phyloP scores from a whole-genome alignment of 2,329 filamentous ascomycete genomes.

The Sclerotinia minor region DNA sequence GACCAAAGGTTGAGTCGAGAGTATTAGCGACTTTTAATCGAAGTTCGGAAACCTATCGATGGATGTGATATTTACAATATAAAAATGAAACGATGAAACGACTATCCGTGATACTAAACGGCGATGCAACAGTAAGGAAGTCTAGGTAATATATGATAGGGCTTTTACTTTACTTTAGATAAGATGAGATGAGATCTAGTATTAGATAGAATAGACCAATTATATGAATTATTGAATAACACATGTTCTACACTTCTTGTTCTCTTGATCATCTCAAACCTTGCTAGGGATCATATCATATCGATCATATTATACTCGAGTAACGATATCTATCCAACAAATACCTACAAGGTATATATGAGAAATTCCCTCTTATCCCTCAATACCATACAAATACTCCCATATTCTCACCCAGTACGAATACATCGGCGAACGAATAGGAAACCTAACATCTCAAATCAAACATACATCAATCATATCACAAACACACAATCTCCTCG shows the following conservation, averaged over 20 bases:
- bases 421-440: constrained; percentile 12
- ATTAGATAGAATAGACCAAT: background rate
- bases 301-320: no score
- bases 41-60: constrained; percentile 4
- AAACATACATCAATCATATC: background rate
- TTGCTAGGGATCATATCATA: background rate
- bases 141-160: background rate
- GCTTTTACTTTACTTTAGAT: constrained; percentile 10
- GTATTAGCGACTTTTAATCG: background rate
- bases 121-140: constrained; percentile 4
- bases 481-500: background rate
- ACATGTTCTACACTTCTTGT: no score
- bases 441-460: background rate
- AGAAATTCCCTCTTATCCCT: background rate
- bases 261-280: background rate
- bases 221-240: no score
- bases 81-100: background rate
- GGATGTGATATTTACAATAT: background rate
- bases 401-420: background rate
- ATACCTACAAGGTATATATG: background rate
- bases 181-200: constrained; percentile 19
- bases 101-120: constrained; percentile 12
- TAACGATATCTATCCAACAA: background rate
- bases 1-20: background rate
- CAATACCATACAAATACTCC: background rate